Conservation (phyloP, 2,329 filamentous ascomycete genomes). For the Rutstroemia sp. region DNA sequence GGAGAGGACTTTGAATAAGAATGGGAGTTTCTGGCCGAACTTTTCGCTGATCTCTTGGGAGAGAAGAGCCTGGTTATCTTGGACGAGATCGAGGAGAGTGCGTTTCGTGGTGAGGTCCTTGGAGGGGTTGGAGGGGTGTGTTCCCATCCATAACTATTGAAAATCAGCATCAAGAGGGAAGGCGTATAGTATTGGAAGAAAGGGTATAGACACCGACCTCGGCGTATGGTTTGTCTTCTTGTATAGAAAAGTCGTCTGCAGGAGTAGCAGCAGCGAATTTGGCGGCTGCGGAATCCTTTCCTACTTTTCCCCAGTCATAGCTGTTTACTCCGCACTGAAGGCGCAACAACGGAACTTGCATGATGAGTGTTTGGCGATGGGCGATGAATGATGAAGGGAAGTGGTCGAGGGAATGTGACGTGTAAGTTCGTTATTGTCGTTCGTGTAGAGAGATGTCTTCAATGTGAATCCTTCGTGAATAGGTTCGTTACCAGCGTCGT, state of each 20-base stretch:
- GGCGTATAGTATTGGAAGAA: not conserved
- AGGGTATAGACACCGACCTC: constrained; percentile 51
- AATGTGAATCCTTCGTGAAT: not conserved
- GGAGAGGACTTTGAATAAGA: constrained; percentile 95
- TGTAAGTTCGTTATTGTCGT: not conserved
- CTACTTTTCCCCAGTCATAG: constrained; percentile 98
- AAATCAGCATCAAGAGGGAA: constrained; percentile 32
- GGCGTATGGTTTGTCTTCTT: constrained; percentile 86
- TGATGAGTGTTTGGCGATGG: constrained; percentile 9
- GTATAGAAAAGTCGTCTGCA: constrained; percentile 63
- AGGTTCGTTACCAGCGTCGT: not conserved
- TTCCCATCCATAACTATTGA: constrained; percentile 92
- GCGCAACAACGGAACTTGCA: constrained; percentile 66
- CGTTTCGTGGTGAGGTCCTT: constrained; percentile 80
- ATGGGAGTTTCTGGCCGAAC: constrained; percentile 80
- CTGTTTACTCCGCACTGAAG: constrained; percentile 92
- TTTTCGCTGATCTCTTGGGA: constrained; percentile 63
- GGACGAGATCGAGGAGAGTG: constrained; percentile 77
- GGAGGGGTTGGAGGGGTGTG: constrained; percentile 91
- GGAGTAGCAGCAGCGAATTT: constrained; percentile 83
- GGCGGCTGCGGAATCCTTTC: constrained; percentile 78
- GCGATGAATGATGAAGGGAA: no score
- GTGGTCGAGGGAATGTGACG: not conserved
- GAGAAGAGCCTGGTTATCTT: constrained; percentile 79
- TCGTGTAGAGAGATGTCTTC: no score